These are phyloP conservation scores for Nakaseomyces delphensis DNA, from an alignment of 1,139 yeast species.

Conservation along the genomic window DNA sequence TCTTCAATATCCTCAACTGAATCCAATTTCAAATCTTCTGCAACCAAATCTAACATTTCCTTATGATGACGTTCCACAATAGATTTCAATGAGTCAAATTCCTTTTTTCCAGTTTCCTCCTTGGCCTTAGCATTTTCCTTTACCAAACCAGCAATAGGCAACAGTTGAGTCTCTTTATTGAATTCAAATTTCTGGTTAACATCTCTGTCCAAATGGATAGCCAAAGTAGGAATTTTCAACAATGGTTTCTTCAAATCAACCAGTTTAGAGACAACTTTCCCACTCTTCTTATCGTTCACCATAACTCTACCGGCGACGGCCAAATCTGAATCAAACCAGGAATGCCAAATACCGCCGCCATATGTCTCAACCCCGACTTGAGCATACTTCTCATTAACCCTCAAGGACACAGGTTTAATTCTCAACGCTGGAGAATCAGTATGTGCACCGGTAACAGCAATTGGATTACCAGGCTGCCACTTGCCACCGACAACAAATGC, in stretches of 20 bases:
- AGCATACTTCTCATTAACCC: slow-evolving; percentile 62
- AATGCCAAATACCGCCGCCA: slow-evolving; percentile 92
- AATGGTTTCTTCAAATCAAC: slow-evolving; percentile 77
- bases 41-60: slow-evolving; percentile 59
- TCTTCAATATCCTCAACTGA: slow-evolving; percentile 59
- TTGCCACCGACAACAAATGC: slow-evolving; percentile 76
- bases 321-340: slow-evolving; percentile 85
- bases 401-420: slow-evolving; percentile 81
- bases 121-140: slow-evolving; percentile 39
- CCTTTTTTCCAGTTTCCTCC: slow-evolving; percentile 16
- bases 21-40: slow-evolving; percentile 48
- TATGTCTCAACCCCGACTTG: slow-evolving; percentile 92
- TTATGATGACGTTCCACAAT: slow-evolving; percentile 70
- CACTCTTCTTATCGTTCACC: slow-evolving; percentile 43
- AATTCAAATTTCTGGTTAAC: slow-evolving; percentile 75
- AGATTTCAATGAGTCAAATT: slow-evolving; percentile 57
- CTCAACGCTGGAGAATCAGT: slow-evolving; percentile 92
- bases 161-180: slow-evolving; percentile 77
- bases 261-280: slow-evolving; percentile 52
- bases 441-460: slow-evolving; percentile 88
- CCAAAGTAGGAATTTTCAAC: slow-evolving; percentile 86
- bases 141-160: slow-evolving; percentile 78
- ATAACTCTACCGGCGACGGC: slow-evolving; percentile 88
- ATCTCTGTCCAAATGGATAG: slow-evolving; percentile 80
- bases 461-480: slow-evolving; percentile 73